phyloP scores from a whole-genome alignment of 2,329 filamentous ascomycete species.

The Knoxdaviesia capensis region DNA sequence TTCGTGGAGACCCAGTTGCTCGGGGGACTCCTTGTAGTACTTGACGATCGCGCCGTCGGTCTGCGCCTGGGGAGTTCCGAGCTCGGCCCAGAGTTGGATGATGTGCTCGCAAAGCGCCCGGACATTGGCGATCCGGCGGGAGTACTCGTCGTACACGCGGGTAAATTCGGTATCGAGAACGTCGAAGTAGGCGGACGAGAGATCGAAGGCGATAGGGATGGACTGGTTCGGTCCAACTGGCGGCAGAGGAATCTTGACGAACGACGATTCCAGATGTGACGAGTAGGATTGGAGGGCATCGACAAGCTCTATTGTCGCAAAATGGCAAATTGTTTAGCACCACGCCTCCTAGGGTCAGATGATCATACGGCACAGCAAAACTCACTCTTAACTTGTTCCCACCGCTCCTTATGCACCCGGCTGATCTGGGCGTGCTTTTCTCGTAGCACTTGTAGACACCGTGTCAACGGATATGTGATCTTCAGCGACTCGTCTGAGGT shows the following conservation, averaged over 20 bases:
- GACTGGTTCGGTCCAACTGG: conserved; percentile 60
- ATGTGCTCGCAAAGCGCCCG: conserved; percentile 62
- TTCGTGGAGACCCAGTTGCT: conserved; percentile 82
- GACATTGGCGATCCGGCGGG: conserved; percentile 57
- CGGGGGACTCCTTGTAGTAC: conserved; percentile 72
- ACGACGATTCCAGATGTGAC: conserved; percentile 78
- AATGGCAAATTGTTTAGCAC: conserved; percentile 3
- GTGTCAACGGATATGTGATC: conserved; percentile 65
- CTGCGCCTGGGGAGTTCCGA: conserved; percentile 84
- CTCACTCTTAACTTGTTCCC: conserved; percentile 87
- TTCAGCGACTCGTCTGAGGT: conserved; percentile 48
- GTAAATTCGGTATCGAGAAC: conserved; percentile 81
- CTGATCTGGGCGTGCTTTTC: conserved; percentile 69
- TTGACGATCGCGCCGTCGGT: conserved; percentile 77
- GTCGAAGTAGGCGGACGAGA: conserved; percentile 77
- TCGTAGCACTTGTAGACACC: conserved; percentile 61
- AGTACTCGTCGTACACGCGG: conserved; percentile 92
- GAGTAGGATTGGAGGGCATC: conserved; percentile 91
- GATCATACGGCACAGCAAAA: conserved; percentile 3
- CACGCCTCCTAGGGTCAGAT: background rate
- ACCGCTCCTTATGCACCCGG: conserved; percentile 74
- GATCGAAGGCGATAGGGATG: conserved; percentile 67
- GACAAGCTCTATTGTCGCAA: conserved; percentile 48
- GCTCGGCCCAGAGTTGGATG: conserved; percentile 86
- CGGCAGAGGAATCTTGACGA: conserved; percentile 69